phyloP scores from a whole-genome alignment of 257 asterid genomes.

The Solanum neorickii region DNA sequence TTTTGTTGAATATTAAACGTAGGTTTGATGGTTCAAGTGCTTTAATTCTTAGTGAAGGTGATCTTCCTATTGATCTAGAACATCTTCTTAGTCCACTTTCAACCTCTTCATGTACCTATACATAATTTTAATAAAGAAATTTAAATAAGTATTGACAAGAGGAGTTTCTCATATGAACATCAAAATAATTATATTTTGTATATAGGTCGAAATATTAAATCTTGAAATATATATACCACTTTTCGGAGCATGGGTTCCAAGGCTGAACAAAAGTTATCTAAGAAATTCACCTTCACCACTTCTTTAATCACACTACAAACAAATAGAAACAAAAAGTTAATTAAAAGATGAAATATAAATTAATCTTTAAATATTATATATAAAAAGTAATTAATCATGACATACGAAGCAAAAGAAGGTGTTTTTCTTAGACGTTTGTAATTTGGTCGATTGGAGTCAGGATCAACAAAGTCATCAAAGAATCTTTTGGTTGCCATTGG shows the following conservation, averaged over 20 bases:
- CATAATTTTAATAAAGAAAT: background rate
- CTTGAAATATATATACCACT: conserved; percentile 33
- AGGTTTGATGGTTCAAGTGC: conserved; percentile 9
- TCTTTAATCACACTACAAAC: conserved; percentile 41
- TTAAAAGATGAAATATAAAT: background rate
- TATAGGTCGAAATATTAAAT: background rate
- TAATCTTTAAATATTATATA: background rate
- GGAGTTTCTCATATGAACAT: background rate
- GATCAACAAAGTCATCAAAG: conserved; percentile 10
- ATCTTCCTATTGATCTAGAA: conserved; percentile 12
- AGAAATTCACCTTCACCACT: conserved; percentile 46
- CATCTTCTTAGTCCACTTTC: conserved; percentile 35
- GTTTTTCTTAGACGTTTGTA: conserved; percentile 33
- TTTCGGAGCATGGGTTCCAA: conserved; percentile 68
- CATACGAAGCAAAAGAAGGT: conserved; percentile 62
- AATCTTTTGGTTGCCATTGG: conserved; percentile 59
- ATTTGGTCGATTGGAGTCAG: conserved; percentile 28
- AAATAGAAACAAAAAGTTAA: background rate
- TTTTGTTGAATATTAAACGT: conserved; percentile 22
- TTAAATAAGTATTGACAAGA: background rate
- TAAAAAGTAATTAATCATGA: background rate
- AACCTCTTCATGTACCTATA: conserved; percentile 64
- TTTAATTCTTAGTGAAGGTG: conserved; percentile 29
- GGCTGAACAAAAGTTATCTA: conserved; percentile 41
- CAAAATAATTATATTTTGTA: background rate